These are phyloP conservation scores for Gracilaria gracilis DNA, from an alignment of 23 red algal species.

Conservation along the genomic window DNA sequence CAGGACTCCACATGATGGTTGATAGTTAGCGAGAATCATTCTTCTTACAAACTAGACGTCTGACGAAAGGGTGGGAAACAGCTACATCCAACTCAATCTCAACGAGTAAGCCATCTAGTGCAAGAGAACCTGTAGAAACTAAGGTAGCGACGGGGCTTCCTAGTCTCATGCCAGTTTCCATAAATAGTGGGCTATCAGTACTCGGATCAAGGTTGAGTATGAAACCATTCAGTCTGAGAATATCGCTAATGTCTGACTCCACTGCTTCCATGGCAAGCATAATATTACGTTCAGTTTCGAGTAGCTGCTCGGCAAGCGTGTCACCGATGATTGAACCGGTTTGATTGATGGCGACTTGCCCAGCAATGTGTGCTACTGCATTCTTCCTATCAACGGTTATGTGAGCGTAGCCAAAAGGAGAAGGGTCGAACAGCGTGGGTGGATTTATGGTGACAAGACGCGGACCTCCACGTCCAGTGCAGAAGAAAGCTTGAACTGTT, in stretches of 20 bases:
- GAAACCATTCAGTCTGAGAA: conserved; percentile 27
- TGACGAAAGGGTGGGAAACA: background rate
- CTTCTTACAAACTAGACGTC: background rate
- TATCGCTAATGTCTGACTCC: conserved; percentile 2
- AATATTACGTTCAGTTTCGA: conserved; percentile 15
- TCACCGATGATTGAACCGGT: conserved; percentile 40
- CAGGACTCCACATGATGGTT: no score
- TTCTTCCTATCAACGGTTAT: conserved; percentile 49
- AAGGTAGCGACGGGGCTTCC: conserved; percentile 12
- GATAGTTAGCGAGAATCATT: background rate
- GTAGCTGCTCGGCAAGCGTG: conserved; percentile 37
- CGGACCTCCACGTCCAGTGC: background rate
- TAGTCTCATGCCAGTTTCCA: conserved; percentile 10
- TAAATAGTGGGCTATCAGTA: background rate
- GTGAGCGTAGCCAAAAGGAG: conserved; percentile 54
- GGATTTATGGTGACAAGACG: conserved; percentile 49
- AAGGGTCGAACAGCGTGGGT: conserved; percentile 54
- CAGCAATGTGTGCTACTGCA: conserved; percentile 41
- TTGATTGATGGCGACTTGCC: conserved; percentile 42
- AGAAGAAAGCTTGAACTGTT: conserved; percentile 1
- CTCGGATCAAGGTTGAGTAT: conserved; percentile 43
- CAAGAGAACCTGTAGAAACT: background rate
- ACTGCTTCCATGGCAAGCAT: conserved; percentile 39
- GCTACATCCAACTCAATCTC: conserved; percentile 28
- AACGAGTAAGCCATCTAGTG: conserved; percentile 18